Evolutionary conservation across 1,284 basidiomycete species (phyloP).

Genomic region (Phlebopus sp.): DNA sequence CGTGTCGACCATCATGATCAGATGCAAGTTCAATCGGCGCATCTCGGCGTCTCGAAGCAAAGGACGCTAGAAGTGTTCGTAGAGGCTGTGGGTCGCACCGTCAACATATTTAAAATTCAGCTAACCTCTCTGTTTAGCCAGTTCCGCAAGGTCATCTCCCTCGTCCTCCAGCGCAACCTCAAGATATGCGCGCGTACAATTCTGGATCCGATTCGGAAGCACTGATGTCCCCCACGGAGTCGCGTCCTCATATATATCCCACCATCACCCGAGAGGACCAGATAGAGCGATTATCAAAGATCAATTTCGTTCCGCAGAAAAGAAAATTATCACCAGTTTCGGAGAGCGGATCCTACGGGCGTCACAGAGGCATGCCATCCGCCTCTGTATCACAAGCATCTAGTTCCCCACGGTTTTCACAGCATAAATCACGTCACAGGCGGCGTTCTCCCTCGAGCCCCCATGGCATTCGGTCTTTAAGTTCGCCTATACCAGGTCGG

Average conservation of each 20-base stretch:
- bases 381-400: constrained; percentile 6
- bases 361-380: neutral
- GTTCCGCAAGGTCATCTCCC: constrained; percentile 29
- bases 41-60: constrained; percentile 45
- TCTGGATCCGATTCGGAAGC: constrained; percentile 19
- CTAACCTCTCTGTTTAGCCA: constrained; percentile 23
- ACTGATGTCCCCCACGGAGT: constrained; percentile 7
- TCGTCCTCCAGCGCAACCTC: constrained; percentile 22
- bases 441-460: constrained; percentile 6
- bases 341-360: constrained; percentile 17
- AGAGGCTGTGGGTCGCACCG: constrained; percentile 40
- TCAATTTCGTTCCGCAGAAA: constrained; percentile 15
- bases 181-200: constrained; percentile 12
- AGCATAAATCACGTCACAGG: neutral
- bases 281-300: constrained; percentile 27
- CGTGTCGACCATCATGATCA: constrained; percentile 52
- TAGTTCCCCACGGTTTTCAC: constrained; percentile 9
- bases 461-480: constrained; percentile 6
- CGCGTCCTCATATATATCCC: constrained; percentile 9
- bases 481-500: constrained; percentile 26
- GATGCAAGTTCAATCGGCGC: constrained; percentile 43
- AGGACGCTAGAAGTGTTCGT: constrained; percentile 48
- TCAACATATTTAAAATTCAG: neutral
- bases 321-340: constrained; percentile 16
- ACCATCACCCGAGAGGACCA: constrained; percentile 24